A percentile compares a stretch with the other conserved stretches of the same genome.
phyloP scores from a whole-genome alignment of 441 rosid genomes.

The Adansonia grandidieri region DNA sequence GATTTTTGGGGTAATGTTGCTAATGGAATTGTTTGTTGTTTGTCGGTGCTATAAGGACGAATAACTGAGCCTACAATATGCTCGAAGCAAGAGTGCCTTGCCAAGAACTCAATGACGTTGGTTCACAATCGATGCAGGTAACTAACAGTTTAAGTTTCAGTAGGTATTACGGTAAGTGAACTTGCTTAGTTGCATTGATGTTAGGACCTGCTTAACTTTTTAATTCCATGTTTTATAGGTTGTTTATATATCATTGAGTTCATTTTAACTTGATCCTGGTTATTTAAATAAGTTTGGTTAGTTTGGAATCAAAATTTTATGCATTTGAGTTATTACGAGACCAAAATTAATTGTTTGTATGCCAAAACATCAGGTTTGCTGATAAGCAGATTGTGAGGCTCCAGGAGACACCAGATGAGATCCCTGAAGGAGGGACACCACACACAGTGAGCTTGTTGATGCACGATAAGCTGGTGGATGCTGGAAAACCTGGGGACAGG shows the following conservation, averaged over 20 bases:
- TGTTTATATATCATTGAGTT: background rate
- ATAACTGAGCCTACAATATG: constrained; percentile 81
- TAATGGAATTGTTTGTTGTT: constrained; percentile 23
- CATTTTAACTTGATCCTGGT: background rate
- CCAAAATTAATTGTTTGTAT: background rate
- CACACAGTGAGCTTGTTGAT: constrained; percentile 95
- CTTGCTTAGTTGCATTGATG: background rate
- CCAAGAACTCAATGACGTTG: constrained; percentile 84
- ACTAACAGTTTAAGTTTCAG: constrained; percentile 2
- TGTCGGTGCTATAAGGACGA: constrained; percentile 51
- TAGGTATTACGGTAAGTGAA: constrained; percentile 7
- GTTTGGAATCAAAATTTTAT: background rate
- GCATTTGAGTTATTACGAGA: constrained; percentile 19
- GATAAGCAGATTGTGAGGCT: constrained; percentile 99
- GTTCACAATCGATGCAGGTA: constrained; percentile 96
- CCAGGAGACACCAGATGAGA: constrained; percentile 97
- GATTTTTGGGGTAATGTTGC: constrained; percentile 8
- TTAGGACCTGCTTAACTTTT: background rate
- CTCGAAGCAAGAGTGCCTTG: constrained; percentile 79
- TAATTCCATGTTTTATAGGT: background rate
- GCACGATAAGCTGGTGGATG: constrained; percentile 94
- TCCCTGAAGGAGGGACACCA: constrained; percentile 97
- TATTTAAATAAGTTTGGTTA: background rate
- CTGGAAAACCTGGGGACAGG: constrained; percentile 96
- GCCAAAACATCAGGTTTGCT: constrained; percentile 63